Evolutionary conservation across 148 eudicot genomes (phyloP).

Genomic region (Cornus controversa): DNA sequence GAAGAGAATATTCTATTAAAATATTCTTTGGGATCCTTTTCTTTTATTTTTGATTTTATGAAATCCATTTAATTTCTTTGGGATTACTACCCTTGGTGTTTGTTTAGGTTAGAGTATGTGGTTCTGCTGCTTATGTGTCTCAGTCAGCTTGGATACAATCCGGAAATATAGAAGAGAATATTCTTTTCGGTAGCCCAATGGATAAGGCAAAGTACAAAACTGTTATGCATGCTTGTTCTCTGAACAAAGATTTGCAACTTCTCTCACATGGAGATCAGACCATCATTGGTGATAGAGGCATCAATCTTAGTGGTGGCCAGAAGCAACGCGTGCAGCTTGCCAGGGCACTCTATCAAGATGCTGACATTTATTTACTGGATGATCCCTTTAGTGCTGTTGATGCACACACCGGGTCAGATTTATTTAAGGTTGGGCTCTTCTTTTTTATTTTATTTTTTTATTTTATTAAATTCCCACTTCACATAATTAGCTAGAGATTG

Average conservation of each 20-base stretch:
- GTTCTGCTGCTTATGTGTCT: constrained; percentile 93
- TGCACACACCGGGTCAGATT: constrained; percentile 86
- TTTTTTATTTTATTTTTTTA: too few relatives aligned
- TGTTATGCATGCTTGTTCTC: constrained; percentile 78
- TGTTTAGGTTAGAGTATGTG: constrained; percentile 73
- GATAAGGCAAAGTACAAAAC: constrained; percentile 76
- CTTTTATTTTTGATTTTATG: constrained; percentile 18
- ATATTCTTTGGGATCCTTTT: constrained; percentile 9
- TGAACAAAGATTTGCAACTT: constrained; percentile 78
- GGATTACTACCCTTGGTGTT: constrained; percentile 11
- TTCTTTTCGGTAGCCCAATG: constrained; percentile 92
- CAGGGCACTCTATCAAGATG: constrained; percentile 93
- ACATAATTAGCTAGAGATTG: constrained; percentile 17
- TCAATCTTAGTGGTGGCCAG: constrained; percentile 98
- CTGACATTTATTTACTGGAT: constrained; percentile 95
- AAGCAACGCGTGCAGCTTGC: constrained; percentile 99
- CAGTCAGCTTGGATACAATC: constrained; percentile 99
- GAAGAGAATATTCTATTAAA: too few relatives aligned
- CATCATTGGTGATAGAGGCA: constrained; percentile 95
- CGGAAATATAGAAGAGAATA: constrained; percentile 88
- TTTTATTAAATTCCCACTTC: constrained; percentile 9
- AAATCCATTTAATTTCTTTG: constrained; percentile 18
- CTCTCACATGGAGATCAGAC: constrained; percentile 96
- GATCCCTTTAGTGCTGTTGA: constrained; percentile 99
- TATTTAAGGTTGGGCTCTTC: constrained; percentile 70